A percentile compares a stretch with the other conserved stretches of the same genome.
Evolutionary conservation across 345 rosid genomes (phyloP).

Genomic region (Euphorbia peplus): DNA sequence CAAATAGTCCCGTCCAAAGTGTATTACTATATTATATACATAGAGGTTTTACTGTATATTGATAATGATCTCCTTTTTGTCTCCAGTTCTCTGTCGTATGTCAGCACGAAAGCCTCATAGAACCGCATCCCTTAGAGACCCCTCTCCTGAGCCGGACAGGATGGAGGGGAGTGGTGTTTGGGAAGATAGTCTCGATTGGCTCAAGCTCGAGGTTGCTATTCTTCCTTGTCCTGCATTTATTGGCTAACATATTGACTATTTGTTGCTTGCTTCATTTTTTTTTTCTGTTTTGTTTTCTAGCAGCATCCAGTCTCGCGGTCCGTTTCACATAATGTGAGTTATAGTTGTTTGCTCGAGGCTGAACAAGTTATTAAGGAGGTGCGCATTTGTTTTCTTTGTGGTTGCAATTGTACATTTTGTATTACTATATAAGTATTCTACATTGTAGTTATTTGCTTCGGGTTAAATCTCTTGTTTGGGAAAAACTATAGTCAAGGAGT

Average conservation of each 20-base stretch:
- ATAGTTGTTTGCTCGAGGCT: constrained; percentile 66
- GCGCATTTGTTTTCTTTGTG: not conserved
- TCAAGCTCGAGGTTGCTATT: constrained; percentile 45
- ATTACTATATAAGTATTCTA: not conserved
- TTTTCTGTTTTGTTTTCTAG: not conserved
- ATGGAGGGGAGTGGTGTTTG: constrained; percentile 78
- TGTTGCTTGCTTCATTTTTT: constrained; percentile 6
- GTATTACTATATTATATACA: no score
- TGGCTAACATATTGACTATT: not conserved
- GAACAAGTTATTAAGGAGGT: constrained; percentile 72
- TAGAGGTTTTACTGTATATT: no score
- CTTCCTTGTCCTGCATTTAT: not conserved
- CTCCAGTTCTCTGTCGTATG: constrained; percentile 31
- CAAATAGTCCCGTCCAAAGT: no score
- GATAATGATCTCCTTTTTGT: not conserved
- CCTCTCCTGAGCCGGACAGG: constrained; percentile 48
- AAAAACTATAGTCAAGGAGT: not conserved
- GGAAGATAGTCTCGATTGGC: constrained; percentile 77
- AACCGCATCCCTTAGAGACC: constrained; percentile 45
- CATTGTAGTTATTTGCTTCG: not conserved
- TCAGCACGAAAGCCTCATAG: constrained; percentile 50
- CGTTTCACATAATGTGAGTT: constrained; percentile 42
- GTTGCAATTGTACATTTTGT: not conserved
- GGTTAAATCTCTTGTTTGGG: not conserved
- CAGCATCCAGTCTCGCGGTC: constrained; percentile 50